Conservation (phyloP, 768 basidiomycete species). For the Pholiota microspora region DNA sequence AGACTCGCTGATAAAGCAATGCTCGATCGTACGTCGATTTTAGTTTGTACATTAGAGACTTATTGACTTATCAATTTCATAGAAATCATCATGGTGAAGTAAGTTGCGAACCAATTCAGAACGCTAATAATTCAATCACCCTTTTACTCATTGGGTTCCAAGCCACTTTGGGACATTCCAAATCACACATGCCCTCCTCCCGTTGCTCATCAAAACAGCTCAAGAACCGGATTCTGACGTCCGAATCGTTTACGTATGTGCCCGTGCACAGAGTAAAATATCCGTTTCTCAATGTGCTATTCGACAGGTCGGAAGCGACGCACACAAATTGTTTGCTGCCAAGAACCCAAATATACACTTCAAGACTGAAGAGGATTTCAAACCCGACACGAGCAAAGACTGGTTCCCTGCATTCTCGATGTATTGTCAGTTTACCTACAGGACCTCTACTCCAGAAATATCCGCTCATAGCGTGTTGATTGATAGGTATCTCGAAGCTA, state of each 20-base stretch:
- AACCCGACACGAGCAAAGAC: constrained; percentile 23
- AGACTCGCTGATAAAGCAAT: constrained; percentile 4
- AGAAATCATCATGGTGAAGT: constrained; percentile 8
- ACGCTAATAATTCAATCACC: background rate
- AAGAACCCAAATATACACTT: constrained; percentile 25
- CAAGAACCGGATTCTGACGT: constrained; percentile 25
- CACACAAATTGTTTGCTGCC: constrained; percentile 18
- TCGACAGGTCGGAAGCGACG: constrained; percentile 22
- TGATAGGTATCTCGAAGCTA: constrained; percentile 44
- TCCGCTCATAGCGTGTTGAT: background rate
- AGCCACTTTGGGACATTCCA: constrained; percentile 23
- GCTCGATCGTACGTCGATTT: background rate
- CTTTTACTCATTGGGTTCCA: background rate
- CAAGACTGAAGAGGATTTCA: constrained; percentile 27
- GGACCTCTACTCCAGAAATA: background rate
- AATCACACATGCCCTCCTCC: constrained; percentile 25
- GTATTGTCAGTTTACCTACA: constrained; percentile 19
- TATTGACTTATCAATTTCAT: background rate
- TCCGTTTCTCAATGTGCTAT: too few species aligned
- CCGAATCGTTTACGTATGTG: constrained; percentile 26
- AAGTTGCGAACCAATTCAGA: background rate
- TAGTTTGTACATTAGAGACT: background rate
- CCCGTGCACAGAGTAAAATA: background rate
- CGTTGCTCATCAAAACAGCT: constrained; percentile 25
- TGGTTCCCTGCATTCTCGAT: constrained; percentile 20